These are phyloP conservation scores for Colletotrichum cordylinicola DNA, from an alignment of 2,329 filamentous ascomycete species.

Conservation along the genomic window DNA sequence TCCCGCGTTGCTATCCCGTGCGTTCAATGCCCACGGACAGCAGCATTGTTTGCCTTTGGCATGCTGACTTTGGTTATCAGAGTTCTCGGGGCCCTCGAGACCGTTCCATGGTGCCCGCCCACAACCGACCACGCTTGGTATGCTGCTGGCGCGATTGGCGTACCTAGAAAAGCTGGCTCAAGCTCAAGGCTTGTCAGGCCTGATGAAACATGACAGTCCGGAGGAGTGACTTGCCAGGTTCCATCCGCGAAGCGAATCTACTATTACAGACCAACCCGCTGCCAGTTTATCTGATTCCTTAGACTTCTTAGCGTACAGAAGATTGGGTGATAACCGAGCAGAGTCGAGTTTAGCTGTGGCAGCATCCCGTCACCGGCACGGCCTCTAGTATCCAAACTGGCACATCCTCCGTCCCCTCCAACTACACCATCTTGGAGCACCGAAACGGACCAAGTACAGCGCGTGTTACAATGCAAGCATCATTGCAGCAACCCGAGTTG, in stretches of 20 bases:
- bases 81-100: not conserved
- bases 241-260: not conserved
- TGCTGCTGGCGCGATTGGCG: slow-evolving; percentile 8
- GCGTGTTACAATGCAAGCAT: slow-evolving; percentile 11
- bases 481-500: slow-evolving; percentile 11
- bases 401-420: not conserved
- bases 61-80: not conserved
- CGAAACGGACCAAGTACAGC: not conserved
- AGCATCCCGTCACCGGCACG: slow-evolving; percentile 1
- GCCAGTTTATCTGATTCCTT: not conserved
- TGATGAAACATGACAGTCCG: slow-evolving; percentile 12
- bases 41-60: not conserved
- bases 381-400: not conserved
- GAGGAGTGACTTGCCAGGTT: slow-evolving; percentile 1
- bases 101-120: not conserved
- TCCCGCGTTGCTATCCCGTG: not conserved
- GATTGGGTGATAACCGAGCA: not conserved
- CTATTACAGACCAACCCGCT: not conserved
- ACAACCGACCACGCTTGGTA: not conserved
- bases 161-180: slow-evolving; percentile 6
- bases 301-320: not conserved
- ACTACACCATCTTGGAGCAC: not conserved
- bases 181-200: not conserved
- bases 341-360: not conserved
- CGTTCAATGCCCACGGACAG: not conserved